Evolutionary conservation across 2,329 filamentous ascomycete genomes (phyloP).

Genomic region (Trichoderma sp.): DNA sequence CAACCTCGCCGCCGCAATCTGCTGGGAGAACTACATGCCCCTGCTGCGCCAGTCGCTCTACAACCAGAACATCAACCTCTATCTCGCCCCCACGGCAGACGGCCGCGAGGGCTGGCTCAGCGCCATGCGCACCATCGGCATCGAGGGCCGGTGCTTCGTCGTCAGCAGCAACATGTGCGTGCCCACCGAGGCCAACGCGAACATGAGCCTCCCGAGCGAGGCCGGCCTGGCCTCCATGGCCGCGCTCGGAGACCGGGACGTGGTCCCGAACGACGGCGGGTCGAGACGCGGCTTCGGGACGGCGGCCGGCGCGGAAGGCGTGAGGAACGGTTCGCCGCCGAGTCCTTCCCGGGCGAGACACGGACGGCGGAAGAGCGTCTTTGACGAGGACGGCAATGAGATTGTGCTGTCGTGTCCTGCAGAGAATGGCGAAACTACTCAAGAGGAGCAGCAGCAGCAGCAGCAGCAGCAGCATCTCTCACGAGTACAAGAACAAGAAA

Average conservation of each 20-base stretch:
- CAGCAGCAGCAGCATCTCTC: slow-evolving; percentile 5
- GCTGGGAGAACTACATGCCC: slow-evolving; percentile 98
- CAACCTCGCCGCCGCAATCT: slow-evolving; percentile 85
- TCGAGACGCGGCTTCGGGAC: slow-evolving; percentile 32
- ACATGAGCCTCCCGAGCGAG: slow-evolving; percentile 68
- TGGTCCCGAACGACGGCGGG: slow-evolving; percentile 4
- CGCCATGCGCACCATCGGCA: slow-evolving; percentile 79
- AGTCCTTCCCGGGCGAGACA: slow-evolving; percentile 34
- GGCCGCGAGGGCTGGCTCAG: slow-evolving; percentile 78
- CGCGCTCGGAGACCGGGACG: slow-evolving; percentile 1
- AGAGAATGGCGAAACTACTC: slow-evolving; percentile 27
- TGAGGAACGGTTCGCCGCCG: slow-evolving; percentile 53
- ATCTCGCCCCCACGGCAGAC: slow-evolving; percentile 89
- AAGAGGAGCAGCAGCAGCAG: not conserved
- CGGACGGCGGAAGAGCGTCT: slow-evolving; percentile 47
- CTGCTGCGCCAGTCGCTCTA: slow-evolving; percentile 83
- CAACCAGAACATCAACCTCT: slow-evolving; percentile 87
- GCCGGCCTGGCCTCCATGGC: not conserved
- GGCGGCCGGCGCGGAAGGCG: slow-evolving; percentile 48
- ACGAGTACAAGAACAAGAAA: not conserved
- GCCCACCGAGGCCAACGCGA: slow-evolving; percentile 47
- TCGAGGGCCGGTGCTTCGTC: slow-evolving; percentile 84
- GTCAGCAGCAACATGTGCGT: slow-evolving; percentile 85
- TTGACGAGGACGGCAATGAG: slow-evolving; percentile 60
- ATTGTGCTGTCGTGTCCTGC: slow-evolving; percentile 50